Evolutionary conservation across 495 filamentous ascomycete species (phyloP), one percentile per base, ranked within the genome.

Genomic region (Hypoxylon lenormandii): DNA sequence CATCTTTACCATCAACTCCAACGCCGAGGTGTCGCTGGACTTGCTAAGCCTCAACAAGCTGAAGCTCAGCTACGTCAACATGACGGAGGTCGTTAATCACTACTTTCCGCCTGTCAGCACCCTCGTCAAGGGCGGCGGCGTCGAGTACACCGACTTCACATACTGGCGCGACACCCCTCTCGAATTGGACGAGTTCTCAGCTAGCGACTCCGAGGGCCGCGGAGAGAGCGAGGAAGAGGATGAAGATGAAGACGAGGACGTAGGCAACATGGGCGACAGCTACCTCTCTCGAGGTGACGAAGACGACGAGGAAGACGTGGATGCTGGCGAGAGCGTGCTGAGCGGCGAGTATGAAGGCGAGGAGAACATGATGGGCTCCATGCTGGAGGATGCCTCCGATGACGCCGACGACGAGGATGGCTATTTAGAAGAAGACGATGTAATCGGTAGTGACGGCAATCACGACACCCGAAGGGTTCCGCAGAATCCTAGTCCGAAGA

Each of bases 1-100:
- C 19, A 99, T 99, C 59, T 99, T 99, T 75, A 99, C 95, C 6
- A 99, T 99, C 84, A 99, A 99, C 79, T 94, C 91, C 48, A 96
- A 97, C 75, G 93, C 95, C 1, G 96, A 99, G 70, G 93, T 99
- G 16, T 92, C 90, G n/a, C 79, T 98, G 47, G 94, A 98, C 73
- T 77, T 98, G 49, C 83, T 97, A 13, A 92, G 89, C 65, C 84
- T 98, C 38, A 98, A 95, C 77, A 96, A 93, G 72, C 91, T 98
- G 73, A 97, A 93, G 82, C 95, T 93, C 69, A 97, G 91, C 75
- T 99, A 99, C 76, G 92, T 96, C 55, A 92, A 91, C 55, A 99
- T 98, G 92, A 87, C 89, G 56, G 95, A 97, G 78, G 85, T 98
- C 22, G 89, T 98, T 11, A 94, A 98, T 74, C 95, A 98, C 78